Evolutionary conservation across 2,329 filamentous ascomycete genomes (phyloP).

Genomic region (Ophiocordyceps camponoti-leonardi): DNA sequence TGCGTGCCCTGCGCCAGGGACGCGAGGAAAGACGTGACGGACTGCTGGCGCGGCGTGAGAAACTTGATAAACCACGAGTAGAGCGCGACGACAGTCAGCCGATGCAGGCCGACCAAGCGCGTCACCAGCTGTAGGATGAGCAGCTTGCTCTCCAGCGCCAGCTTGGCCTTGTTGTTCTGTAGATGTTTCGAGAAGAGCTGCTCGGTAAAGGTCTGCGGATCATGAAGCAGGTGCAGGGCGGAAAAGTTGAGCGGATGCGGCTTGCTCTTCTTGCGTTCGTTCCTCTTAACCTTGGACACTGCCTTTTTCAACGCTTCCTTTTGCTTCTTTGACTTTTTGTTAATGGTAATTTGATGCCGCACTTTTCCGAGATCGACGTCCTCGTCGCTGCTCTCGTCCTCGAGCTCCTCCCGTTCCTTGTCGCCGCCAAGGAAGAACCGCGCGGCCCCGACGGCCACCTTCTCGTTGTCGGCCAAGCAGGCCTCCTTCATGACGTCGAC

Average conservation of each 20-base stretch:
- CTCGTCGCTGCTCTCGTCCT: constrained; percentile 77
- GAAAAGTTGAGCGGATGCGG: constrained; percentile 91
- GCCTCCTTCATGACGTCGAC: constrained; percentile 99
- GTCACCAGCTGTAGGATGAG: constrained; percentile 84
- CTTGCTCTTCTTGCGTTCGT: constrained; percentile 74
- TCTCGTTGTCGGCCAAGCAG: constrained; percentile 75
- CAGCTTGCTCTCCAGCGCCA: constrained; percentile 77
- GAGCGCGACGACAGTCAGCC: constrained; percentile 72
- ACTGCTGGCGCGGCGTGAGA: constrained; percentile 73
- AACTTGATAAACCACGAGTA: constrained; percentile 96
- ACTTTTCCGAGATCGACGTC: constrained; percentile 63
- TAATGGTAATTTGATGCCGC: constrained; percentile 74
- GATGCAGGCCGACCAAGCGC: constrained; percentile 79
- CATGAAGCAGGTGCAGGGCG: constrained; percentile 80
- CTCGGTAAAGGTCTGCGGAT: constrained; percentile 89
- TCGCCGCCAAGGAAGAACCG: constrained; percentile 93
- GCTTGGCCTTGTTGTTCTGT: constrained; percentile 67
- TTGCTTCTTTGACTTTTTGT: constrained; percentile 91
- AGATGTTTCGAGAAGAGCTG: constrained; percentile 79
- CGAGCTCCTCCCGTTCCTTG: constrained; percentile 83
- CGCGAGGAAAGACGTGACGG: constrained; percentile 83
- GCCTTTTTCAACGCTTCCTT: constrained; percentile 65
- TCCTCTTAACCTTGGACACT: constrained; percentile 61
- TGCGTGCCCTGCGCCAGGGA: constrained; percentile 86
- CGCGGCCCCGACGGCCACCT: constrained; percentile 74